These are phyloP conservation scores for Phaeosphaeria sp. DNA, from an alignment of 2,329 filamentous ascomycete genomes.

Conservation along the genomic window DNA sequence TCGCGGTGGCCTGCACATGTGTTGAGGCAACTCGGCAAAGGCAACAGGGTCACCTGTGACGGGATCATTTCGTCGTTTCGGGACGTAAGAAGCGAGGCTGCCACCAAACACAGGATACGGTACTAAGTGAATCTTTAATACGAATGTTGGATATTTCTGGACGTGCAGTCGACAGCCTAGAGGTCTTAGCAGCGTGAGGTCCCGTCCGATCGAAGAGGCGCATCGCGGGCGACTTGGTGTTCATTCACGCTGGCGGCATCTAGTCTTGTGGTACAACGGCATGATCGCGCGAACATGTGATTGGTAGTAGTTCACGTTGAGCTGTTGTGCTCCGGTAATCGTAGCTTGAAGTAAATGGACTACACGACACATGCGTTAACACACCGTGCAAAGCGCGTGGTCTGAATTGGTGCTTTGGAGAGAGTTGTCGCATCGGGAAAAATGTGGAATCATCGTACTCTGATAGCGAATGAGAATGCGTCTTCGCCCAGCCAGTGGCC, in stretches of 20 bases:
- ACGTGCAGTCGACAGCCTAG: background rate
- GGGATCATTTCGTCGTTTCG: constrained; percentile 13
- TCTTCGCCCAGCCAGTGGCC: too few relatives aligned
- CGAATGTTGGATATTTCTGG: background rate
- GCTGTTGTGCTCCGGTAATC: too few relatives aligned
- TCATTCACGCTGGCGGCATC: background rate
- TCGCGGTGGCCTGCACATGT: background rate
- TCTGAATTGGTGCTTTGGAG: too few relatives aligned
- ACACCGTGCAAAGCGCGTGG: too few relatives aligned
- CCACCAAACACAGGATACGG: background rate
- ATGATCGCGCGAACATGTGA: background rate
- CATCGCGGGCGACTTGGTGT: background rate
- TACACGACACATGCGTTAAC: too few relatives aligned
- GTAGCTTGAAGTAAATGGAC: too few relatives aligned
- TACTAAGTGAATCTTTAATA: background rate
- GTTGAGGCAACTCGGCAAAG: constrained; percentile 2
- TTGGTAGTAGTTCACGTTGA: background rate
- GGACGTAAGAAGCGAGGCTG: constrained; percentile 12
- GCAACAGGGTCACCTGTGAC: background rate
- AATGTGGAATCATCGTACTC: too few relatives aligned
- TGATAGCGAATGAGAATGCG: too few relatives aligned
- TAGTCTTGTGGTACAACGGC: background rate
- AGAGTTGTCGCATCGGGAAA: too few relatives aligned
- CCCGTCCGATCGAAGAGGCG: too few relatives aligned
- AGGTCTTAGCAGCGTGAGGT: background rate